Evolutionary conservation across 192 early-diverging fungal species (phyloP).

Genomic region (Coemansia guatemalensis): DNA sequence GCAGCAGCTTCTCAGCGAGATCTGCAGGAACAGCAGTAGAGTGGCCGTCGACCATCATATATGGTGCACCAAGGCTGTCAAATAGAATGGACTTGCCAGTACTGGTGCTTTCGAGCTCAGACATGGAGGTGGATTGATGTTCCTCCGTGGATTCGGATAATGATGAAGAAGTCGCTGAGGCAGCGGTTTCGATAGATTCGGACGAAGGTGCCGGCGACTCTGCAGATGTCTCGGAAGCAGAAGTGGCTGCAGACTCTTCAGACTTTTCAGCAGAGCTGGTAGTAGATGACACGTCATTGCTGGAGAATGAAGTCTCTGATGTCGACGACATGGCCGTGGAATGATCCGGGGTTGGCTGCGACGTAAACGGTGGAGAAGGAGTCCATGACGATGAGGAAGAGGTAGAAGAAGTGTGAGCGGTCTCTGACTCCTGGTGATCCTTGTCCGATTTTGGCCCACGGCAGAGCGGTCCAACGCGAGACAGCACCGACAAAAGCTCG

Average conservation of each 20-base stretch:
- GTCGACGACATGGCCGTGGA: background rate
- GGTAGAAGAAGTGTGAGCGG: background rate
- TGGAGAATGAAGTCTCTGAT: background rate
- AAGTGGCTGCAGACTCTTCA: background rate
- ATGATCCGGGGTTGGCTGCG: slow-evolving; percentile 8
- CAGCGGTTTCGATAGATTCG: background rate
- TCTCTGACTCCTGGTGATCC: slow-evolving; percentile 5
- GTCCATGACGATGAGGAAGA: slow-evolving; percentile 19
- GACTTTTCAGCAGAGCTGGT: background rate
- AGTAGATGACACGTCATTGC: background rate
- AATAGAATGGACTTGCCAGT: slow-evolving; percentile 40
- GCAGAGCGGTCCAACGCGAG: slow-evolving; percentile 36
- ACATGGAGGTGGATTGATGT: background rate
- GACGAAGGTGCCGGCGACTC: background rate
- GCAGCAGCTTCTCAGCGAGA: slow-evolving; percentile 43
- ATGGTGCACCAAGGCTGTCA: slow-evolving; percentile 39
- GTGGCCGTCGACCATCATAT: slow-evolving; percentile 34
- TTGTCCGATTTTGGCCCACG: slow-evolving; percentile 29
- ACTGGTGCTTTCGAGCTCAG: background rate
- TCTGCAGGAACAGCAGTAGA: slow-evolving; percentile 29
- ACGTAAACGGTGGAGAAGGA: slow-evolving; percentile 23
- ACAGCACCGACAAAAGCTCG: slow-evolving; percentile 54
- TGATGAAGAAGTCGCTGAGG: background rate
- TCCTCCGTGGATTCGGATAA: background rate
- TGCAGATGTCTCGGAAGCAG: background rate